Base-by-base conservation (phyloP, 805 yeast species). In the Starmerella vaccinii region DNA sequence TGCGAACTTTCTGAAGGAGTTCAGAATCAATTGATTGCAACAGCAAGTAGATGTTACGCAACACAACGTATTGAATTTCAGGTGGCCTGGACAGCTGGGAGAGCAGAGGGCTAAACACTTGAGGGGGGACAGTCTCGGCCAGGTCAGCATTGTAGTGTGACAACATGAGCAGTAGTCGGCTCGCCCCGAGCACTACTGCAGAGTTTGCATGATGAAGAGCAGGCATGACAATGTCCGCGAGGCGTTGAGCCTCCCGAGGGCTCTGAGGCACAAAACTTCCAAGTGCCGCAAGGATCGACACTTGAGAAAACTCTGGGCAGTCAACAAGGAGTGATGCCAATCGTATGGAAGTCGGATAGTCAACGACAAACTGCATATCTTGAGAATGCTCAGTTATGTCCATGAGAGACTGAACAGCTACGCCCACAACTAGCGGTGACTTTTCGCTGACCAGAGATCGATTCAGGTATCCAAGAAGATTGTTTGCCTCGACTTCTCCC, bases 31-130 rank as follows among this genome's bases (percentile, higher is more conserved):
- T 5, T 2, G 53, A 16, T 32, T 56, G 60, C 15, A 57, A 39
- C 24, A 89, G 71, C 33, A 89, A 66, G 29, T 88, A 65, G 23
- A 87, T 84, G 63, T 89, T 90, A 62, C 96, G 71, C 56, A 89
- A 70, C 1, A 82, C 83, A 42, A 88, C 70, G 63, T 88, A 90
- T 65, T 87, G 95, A 23, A 86, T 71, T 64, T 90, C 97, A 0
- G 89, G 68, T 0, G 89, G 85, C 1, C 55, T 49, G 15, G 47
- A 47, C 18, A 57, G 46, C 61, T 84, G 85, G 3, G 85, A 72
- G 52, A 88, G 68, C 30, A 88, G 66, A 4, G 86, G 75, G 1
- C 81, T 74, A 40, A 88, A 68, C 0, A 92, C 79, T 12, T 80
- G 74, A 0, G 92, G 60, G 1, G 85, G 81, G 4, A 84, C 62